Conservation (phyloP, 306 rosid genomes). For the Styphnolobium japonicum region DNA sequence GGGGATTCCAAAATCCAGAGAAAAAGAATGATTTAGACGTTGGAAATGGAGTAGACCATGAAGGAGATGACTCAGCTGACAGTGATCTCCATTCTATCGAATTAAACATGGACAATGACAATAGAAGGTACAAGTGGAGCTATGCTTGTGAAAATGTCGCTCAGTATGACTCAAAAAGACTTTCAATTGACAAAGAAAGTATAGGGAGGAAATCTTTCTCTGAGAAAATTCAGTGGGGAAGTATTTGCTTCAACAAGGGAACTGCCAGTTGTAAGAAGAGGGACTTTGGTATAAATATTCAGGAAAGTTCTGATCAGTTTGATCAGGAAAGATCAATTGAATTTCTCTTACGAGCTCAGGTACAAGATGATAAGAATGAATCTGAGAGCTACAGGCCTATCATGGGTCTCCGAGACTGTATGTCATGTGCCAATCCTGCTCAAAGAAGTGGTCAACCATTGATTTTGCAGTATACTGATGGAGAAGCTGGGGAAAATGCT, state of each 20-base stretch:
- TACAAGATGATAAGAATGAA: conserved; percentile 29
- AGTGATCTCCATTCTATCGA: conserved; percentile 70
- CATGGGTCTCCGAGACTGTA: conserved; percentile 29
- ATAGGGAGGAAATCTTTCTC: conserved; percentile 53
- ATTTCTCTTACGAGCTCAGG: conserved; percentile 25
- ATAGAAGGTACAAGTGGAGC: conserved; percentile 57
- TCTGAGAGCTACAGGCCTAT: conserved; percentile 24
- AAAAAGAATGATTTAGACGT: conserved; percentile 14
- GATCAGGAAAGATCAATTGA: conserved; percentile 26
- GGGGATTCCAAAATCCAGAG: conserved; percentile 32
- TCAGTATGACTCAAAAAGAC: conserved; percentile 29
- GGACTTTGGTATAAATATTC: conserved; percentile 29
- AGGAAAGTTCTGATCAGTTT: conserved; percentile 24
- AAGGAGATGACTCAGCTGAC: conserved; percentile 43
- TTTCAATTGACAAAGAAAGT: conserved; percentile 40
- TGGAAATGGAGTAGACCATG: conserved; percentile 27
- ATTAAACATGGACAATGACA: conserved; percentile 56
- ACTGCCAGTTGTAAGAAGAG: conserved; percentile 23
- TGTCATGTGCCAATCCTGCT: conserved; percentile 32
- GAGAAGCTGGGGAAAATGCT: not conserved
- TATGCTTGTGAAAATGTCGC: conserved; percentile 35
- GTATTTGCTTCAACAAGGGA: conserved; percentile 56
- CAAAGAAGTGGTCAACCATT: conserved; percentile 7
- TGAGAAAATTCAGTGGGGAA: conserved; percentile 66
- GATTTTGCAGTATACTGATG: not conserved